Percentiles rank a stretch among this genome's conserved stretches.
phyloP scores from a whole-genome alignment of 768 basidiomycete species.

The Agrocybe chaxingu region DNA sequence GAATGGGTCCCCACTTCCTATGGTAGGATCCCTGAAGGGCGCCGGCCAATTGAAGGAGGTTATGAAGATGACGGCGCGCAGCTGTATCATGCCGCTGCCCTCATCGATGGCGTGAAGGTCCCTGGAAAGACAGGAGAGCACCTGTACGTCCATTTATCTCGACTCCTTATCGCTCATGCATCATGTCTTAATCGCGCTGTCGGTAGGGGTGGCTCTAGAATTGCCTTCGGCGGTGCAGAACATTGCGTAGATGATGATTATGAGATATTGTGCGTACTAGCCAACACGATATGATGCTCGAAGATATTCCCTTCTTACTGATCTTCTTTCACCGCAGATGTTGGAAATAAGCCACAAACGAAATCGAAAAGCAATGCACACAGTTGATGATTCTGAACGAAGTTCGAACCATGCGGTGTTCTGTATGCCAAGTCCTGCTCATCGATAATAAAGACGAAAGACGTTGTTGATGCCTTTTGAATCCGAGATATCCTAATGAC shows the following conservation, averaged over 20 bases:
- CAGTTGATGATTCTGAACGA: too few relatives aligned
- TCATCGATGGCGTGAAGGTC: slow-evolving; percentile 49
- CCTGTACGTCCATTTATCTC: slow-evolving; percentile 41
- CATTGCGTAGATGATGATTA: slow-evolving; percentile 37
- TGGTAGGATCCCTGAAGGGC: slow-evolving; percentile 56
- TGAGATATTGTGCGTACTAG: slow-evolving; percentile 42
- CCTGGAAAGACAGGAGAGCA: slow-evolving; percentile 76
- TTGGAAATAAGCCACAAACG: too few relatives aligned
- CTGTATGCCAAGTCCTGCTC: too few relatives aligned
- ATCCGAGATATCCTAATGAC: too few relatives aligned
- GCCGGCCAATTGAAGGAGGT: slow-evolving; percentile 66
- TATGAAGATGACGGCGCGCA: slow-evolving; percentile 67
- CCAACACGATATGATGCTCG: neutral
- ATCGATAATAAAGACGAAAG: too few relatives aligned
- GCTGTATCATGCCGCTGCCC: slow-evolving; percentile 65
- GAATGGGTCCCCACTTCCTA: slow-evolving; percentile 66
- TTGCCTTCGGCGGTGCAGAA: slow-evolving; percentile 46
- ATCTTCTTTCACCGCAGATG: too few relatives aligned
- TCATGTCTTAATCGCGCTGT: slow-evolving; percentile 12
- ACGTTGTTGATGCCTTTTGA: too few relatives aligned
- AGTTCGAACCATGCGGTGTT: too few relatives aligned
- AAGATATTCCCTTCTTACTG: too few relatives aligned
- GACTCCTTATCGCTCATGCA: neutral
- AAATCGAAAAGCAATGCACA: too few relatives aligned
- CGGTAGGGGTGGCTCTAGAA: slow-evolving; percentile 37